phyloP scores from a whole-genome alignment of 2,329 filamentous ascomycete species.

The Arthrobotrys sinensis region DNA sequence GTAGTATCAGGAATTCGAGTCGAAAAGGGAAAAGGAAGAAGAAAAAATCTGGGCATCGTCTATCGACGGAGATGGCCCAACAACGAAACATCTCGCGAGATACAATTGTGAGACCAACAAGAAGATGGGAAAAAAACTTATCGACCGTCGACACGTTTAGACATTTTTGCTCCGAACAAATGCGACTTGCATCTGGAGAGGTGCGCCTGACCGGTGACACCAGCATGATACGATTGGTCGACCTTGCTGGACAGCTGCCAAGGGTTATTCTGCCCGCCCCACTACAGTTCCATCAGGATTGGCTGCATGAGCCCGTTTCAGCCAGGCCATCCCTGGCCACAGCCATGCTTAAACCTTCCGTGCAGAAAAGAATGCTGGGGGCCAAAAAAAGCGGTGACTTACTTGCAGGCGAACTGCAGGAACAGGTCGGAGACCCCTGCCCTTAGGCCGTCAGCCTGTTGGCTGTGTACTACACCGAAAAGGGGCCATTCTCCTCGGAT shows the following conservation, averaged over 20 bases:
- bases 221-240: constrained; percentile 52
- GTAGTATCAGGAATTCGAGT: constrained; percentile 1
- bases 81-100: constrained; percentile 1
- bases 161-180: constrained; percentile 20
- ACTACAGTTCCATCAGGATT: constrained; percentile 54
- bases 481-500: constrained; percentile 38
- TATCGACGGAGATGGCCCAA: constrained; percentile 30
- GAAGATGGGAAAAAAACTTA: not conserved
- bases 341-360: constrained; percentile 60
- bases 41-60: constrained; percentile 17
- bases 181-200: constrained; percentile 28
- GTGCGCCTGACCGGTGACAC: constrained; percentile 51
- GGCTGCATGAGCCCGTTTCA: constrained; percentile 61
- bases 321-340: constrained; percentile 48
- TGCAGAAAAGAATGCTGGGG: constrained; percentile 40
- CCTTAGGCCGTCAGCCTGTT: constrained; percentile 54
- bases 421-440: constrained; percentile 56
- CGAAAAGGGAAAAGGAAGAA: not conserved
- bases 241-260: constrained; percentile 27
- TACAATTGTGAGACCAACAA: constrained; percentile 25
- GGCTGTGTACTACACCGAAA: constrained; percentile 50
- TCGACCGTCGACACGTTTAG: constrained; percentile 35
- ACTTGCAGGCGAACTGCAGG: constrained; percentile 60
- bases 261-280: constrained; percentile 53
- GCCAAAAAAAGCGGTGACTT: constrained; percentile 54